phyloP scores from a whole-genome alignment of 176 grass and related monocot genomes.

The Saccharum officinarum region DNA sequence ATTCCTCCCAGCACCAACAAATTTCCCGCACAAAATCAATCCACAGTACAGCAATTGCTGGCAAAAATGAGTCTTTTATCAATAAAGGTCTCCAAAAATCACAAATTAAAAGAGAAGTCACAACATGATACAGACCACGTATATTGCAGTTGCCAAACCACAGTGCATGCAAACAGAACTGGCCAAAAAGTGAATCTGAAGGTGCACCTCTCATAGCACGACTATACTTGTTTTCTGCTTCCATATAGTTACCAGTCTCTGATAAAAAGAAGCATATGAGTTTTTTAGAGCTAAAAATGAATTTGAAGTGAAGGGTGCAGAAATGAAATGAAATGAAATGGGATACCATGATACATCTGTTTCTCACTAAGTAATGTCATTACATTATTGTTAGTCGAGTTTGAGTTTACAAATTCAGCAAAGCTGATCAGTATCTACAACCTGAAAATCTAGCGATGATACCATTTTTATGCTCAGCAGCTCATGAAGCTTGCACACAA shows the following conservation, averaged over 20 bases:
- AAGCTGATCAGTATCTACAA: constrained; percentile 5
- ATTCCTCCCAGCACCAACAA: constrained; percentile 97
- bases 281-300: neutral
- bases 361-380: neutral
- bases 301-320: neutral
- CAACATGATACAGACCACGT: constrained; percentile 53
- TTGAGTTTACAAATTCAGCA: neutral
- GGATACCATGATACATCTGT: neutral
- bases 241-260: constrained; percentile 48
- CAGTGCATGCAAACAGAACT: constrained; percentile 91
- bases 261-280: constrained; percentile 37
- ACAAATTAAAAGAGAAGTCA: constrained; percentile 21
- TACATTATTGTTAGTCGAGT: neutral
- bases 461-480: constrained; percentile 4
- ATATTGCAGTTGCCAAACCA: constrained; percentile 99
- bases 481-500: neutral
- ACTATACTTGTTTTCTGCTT: constrained; percentile 64
- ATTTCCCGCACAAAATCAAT: constrained; percentile 99
- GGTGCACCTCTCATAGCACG: constrained; percentile 86
- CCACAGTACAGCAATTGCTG: constrained; percentile 91
- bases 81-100: constrained; percentile 11
- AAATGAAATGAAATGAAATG: constrained; percentile 8
- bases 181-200: constrained; percentile 84
- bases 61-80: constrained; percentile 34
- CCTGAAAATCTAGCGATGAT: neutral